Percentiles rank a stretch among this genome's conserved stretches.
Evolutionary conservation across 2,329 filamentous ascomycete genomes (phyloP).

Genomic region (Penicillium sclerotiorum): DNA sequence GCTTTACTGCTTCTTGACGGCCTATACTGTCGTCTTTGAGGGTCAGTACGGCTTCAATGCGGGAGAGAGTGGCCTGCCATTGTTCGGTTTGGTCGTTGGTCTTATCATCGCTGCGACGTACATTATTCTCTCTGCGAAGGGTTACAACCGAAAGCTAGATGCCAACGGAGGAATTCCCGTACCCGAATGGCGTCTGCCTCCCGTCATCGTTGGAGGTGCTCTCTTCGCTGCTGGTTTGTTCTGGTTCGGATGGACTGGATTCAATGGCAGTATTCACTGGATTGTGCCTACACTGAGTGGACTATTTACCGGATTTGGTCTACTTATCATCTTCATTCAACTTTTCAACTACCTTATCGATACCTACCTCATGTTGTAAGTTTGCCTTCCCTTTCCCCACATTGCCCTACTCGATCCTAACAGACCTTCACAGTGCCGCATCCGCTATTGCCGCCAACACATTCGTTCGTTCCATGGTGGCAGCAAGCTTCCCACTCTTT

Average conservation of each 20-base stretch:
- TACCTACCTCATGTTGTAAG: conserved; percentile 59
- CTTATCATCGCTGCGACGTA: conserved; percentile 67
- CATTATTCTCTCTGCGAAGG: conserved; percentile 58
- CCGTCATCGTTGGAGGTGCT: conserved; percentile 56
- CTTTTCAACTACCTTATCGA: conserved; percentile 63
- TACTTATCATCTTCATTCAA: conserved; percentile 61
- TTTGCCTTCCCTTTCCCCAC: conserved; percentile 1
- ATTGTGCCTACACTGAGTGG: conserved; percentile 48
- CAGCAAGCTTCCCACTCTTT: conserved; percentile 57
- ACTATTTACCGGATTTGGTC: conserved; percentile 59
- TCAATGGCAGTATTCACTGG: conserved; percentile 45
- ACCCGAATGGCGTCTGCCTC: conserved; percentile 61
- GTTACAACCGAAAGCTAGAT: conserved; percentile 27
- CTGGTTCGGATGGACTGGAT: conserved; percentile 76
- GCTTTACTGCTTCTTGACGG: conserved; percentile 40
- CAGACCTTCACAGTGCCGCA: conserved; percentile 40
- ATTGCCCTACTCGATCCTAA: conserved; percentile 6
- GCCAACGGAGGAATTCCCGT: conserved; percentile 64
- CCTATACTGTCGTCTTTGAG: conserved; percentile 41
- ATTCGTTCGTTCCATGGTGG: conserved; percentile 54
- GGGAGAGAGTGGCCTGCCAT: conserved; percentile 74
- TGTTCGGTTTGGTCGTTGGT: conserved; percentile 80
- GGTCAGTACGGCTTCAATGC: conserved; percentile 67
- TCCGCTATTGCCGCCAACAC: conserved; percentile 60
- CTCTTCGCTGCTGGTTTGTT: conserved; percentile 66